Evolutionary conservation across 495 filamentous ascomycete genomes (phyloP), one percentile per base, ranked within the genome.

Genomic region (Trichocladium antarcticum): DNA sequence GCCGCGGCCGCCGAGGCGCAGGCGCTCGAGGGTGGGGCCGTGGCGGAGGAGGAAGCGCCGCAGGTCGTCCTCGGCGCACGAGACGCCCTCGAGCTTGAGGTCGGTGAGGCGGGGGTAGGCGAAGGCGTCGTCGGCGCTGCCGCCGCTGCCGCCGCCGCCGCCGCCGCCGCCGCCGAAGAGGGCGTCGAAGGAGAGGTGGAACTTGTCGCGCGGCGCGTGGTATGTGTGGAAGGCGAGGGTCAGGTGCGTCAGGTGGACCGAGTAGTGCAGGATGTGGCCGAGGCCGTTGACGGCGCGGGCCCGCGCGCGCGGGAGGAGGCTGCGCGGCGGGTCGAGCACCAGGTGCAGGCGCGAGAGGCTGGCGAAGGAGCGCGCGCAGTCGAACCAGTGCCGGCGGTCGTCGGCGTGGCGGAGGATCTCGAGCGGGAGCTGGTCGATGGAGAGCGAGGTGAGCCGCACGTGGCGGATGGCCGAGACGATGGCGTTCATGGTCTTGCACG

Each of bases 1-100:
- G 24, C 71, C 71, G 34, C 68, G 59, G 35, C 71, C 71, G 38
- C 71, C 71, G 16, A 74, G 59, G 14, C 71, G 67, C 6, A 74
- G 47, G 11, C 68, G 58, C 19, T 57, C 51, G 21, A 74, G 63
- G 1, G 70, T 74, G 9, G 48, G 24, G 20, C 56, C 64, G 55
- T 74, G 71, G 12, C 68, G 57, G 3, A 65, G 56, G 31, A 74
- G 28, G 45, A 74, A 72, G 6, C 54, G 54, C 28, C 63, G 65
- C 36, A 74, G 62, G 43, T 73, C 69, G 4, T 68, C 66, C 50
- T 73, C 71, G 37, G 64, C 58, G 50, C 68, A 70, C 6, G 60
- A 64, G 28, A 73, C 44, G 28, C 68, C 68, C 47, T 73, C 69
- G 6, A 74, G 62, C 45, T 60, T 65, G 28, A 74, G 54, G 40